These are phyloP conservation scores for Suhomyces taliae DNA, from an alignment of 1,139 yeast species.

Conservation along the genomic window DNA sequence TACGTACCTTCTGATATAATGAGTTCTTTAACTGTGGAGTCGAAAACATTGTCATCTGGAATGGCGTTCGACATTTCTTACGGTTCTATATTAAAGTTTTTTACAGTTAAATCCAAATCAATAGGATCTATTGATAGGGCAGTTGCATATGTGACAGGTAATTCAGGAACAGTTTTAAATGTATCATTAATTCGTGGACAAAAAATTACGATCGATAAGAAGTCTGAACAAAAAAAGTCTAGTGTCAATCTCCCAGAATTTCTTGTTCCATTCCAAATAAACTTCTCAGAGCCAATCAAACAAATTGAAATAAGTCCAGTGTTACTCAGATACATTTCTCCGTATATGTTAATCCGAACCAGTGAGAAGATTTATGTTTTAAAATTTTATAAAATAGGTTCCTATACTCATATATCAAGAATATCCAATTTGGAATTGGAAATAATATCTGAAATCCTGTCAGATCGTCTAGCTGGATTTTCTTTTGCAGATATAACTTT, in stretches of 20 bases:
- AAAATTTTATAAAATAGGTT: slow-evolving; percentile 14
- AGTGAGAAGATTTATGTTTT: slow-evolving; percentile 26
- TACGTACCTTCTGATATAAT: slow-evolving; percentile 28
- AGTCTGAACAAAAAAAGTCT: not conserved
- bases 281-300: slow-evolving; percentile 35
- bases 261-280: slow-evolving; percentile 22
- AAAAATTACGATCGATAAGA: not conserved
- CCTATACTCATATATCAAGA: slow-evolving; percentile 1
- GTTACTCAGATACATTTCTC: slow-evolving; percentile 17
- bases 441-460: slow-evolving; percentile 23
- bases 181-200: slow-evolving; percentile 20
- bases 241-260: slow-evolving; percentile 11
- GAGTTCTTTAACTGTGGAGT: slow-evolving; percentile 24
- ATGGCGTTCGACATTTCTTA: slow-evolving; percentile 41
- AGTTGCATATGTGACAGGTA: slow-evolving; percentile 38
- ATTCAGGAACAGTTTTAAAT: slow-evolving; percentile 27
- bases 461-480: slow-evolving; percentile 24
- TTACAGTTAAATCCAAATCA: slow-evolving; percentile 18
- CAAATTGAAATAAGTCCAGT: slow-evolving; percentile 35
- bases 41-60: slow-evolving; percentile 25
- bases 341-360: slow-evolving; percentile 29
- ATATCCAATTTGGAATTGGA: slow-evolving; percentile 17
- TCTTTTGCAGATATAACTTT: slow-evolving; percentile 49
- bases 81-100: slow-evolving; percentile 26
- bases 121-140: slow-evolving; percentile 14